Base-by-base conservation (phyloP, 2,329 filamentous ascomycete genomes). In the Fusarium bulbicola region DNA sequence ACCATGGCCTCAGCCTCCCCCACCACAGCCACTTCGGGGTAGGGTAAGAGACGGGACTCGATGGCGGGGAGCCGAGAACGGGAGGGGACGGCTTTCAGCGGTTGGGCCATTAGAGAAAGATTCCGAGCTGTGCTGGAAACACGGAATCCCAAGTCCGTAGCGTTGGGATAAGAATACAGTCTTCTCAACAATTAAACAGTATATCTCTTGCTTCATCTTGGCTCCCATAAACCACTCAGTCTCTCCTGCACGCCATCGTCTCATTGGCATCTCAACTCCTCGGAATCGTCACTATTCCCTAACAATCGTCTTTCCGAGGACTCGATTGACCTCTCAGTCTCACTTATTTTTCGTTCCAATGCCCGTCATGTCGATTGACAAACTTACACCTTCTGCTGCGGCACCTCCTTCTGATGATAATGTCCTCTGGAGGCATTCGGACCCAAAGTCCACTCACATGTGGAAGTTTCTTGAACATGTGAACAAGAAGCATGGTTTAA, bases 381-480 rank as follows among this genome's bases (percentile, higher is more conserved):
- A 74, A 30, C 74, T 76, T 52, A 60, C 60, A 26, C 72, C 73
- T 21, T 73, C 74, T 42, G 69, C 66, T 32, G 72, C 72, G 40
- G 69, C 62, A 26, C 66, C 73, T 40, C 53, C 67, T 13, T 40
- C 67, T 18, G 70, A 73, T 15, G 71, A 79, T 66, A 78, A 82
- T 70, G 87, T 91, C 79, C 86, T 97, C 47, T 96, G 94, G 94
- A 86, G 87, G 70, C 93, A 95, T 81, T 85, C 89, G 39, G 82
- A 88, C 75, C 93, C 93, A 13, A 81, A 88, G 52, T 87, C 87
- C 43, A 95, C 93, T 13, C 88, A 88, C 63, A 93, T 95, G 86
- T 91, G 88, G 84, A 86, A 86, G 57, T 97, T 96, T 81, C 87
- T 94, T 74, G 85, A 91, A 75, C 85, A 85, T 59, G 86, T 97